phyloP scores from a whole-genome alignment of 192 early-diverging fungal species.

The Backusella circina region DNA sequence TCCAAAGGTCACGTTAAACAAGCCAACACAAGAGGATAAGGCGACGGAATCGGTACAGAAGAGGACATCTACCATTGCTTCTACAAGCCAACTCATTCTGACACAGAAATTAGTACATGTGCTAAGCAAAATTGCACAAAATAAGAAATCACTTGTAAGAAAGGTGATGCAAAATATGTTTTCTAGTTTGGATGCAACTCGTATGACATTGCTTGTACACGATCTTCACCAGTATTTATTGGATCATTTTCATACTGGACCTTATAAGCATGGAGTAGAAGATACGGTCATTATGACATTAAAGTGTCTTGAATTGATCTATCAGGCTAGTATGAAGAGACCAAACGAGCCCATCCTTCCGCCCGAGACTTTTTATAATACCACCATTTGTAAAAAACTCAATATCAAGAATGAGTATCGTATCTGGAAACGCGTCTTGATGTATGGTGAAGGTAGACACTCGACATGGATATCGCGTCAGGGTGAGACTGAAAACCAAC shows the following conservation, averaged over 20 bases:
- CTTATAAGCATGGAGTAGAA: slow-evolving; percentile 28
- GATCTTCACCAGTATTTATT: slow-evolving; percentile 24
- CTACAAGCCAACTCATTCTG: slow-evolving; percentile 1
- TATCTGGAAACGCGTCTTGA: slow-evolving; percentile 59
- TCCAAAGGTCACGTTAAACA: not conserved
- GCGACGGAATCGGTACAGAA: not conserved
- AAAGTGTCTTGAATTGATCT: slow-evolving; percentile 15
- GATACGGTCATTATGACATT: slow-evolving; percentile 27
- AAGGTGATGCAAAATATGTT: not conserved
- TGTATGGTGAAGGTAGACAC: slow-evolving; percentile 31
- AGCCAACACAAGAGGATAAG: not conserved
- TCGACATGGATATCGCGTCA: slow-evolving; percentile 1
- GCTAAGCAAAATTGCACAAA: not conserved
- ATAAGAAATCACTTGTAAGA: not conserved
- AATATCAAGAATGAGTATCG: slow-evolving; percentile 81
- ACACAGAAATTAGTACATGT: slow-evolving; percentile 8
- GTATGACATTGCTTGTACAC: slow-evolving; percentile 5
- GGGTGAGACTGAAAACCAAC: not conserved
- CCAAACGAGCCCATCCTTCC: not conserved
- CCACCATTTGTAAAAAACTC: slow-evolving; percentile 31
- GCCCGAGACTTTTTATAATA: slow-evolving; percentile 18
- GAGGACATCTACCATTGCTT: not conserved
- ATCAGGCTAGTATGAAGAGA: slow-evolving; percentile 4
- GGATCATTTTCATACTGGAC: slow-evolving; percentile 34
- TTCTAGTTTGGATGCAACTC: not conserved